Evolutionary conservation across 2,329 filamentous ascomycete species (phyloP), one percentile per base, ranked within the genome.

Genomic region (Epichloe festucae): DNA sequence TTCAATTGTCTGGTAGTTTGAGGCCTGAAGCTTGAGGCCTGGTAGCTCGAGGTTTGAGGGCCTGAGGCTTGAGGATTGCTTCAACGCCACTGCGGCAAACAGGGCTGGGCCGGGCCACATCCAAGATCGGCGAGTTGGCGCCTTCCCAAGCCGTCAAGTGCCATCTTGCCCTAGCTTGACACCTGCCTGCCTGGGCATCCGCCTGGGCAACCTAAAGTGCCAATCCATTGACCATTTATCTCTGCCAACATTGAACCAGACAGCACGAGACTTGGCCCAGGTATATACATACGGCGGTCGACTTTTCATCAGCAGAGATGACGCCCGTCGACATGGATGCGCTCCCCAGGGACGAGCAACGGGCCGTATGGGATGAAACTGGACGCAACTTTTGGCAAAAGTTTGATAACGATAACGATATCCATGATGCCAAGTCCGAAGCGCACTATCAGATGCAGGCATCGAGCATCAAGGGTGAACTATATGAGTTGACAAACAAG

Each of bases 361-460:
- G 57, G 27, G 62, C 60, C 10, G 60, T 67, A n/a, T 68, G 66
- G 67, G 57, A 63, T 34, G 64, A 68, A 50, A 65, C 64, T 15
- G 67, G 68, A 46, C 54, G 56, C 43, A 66, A 66, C 39, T 69
- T 67, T 34, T 69, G 67, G 67, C 36, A 53, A 39, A 55, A 56
- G 14, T 64, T 65, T 38, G 57, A 61, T 17, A 51, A 51, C 6
- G 53, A 62, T 31, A 59, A 63, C 46, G 56, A 60, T n/a, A 40
- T 46, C 4, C 55, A 55, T 21, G 60, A 61, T 31, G 54, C 52
- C 19, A 55, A 57, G n/a, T 50, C 58, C 10, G 61, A 65, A 31
- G 54, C 60, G 11, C 55, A 57, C 3, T 65, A 59, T 40, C 60
- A 61, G 42, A 52, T 50, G n/a, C 54, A 57, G 21, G 54, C 59